These are phyloP conservation scores for Hymenotorrendiella dingleyae DNA, from an alignment of 2,329 filamentous ascomycete species.

Conservation along the genomic window DNA sequence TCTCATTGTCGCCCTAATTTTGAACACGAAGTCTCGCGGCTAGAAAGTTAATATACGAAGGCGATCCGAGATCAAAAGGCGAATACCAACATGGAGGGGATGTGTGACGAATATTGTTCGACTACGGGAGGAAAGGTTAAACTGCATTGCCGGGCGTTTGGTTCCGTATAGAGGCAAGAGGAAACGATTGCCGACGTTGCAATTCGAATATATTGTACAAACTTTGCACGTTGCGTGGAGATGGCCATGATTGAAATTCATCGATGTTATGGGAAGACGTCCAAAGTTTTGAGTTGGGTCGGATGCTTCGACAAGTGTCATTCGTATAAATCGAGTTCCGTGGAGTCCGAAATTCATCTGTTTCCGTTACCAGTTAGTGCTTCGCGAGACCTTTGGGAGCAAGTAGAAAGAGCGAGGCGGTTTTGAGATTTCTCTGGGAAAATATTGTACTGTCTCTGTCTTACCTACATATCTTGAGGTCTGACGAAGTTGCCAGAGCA, in stretches of 20 bases:
- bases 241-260: not conserved
- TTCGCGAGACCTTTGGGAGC: too few species aligned
- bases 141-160: slow-evolving; percentile 30
- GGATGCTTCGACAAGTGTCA: not conserved
- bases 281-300: not conserved
- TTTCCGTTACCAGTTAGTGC: too few species aligned
- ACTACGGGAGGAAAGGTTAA: slow-evolving; percentile 18
- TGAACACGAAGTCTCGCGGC: slow-evolving; percentile 67
- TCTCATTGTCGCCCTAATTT: slow-evolving; percentile 85
- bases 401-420: too few species aligned
- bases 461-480: too few species aligned
- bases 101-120: slow-evolving; percentile 19
- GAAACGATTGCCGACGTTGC: slow-evolving; percentile 11
- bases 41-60: slow-evolving; percentile 9
- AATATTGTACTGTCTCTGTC: too few species aligned
- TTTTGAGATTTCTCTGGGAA: too few species aligned
- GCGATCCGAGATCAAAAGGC: not conserved
- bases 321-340: too few species aligned
- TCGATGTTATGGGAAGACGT: not conserved
- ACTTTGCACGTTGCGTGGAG: not conserved
- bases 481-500: too few species aligned
- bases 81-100: not conserved
- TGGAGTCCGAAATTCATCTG: too few species aligned
- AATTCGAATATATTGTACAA: slow-evolving; percentile 22
- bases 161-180: slow-evolving; percentile 23